Evolutionary conservation across 148 eudicot genomes (phyloP), one percentile per base, ranked within the genome.

Genomic region (Cornus florida): DNA sequence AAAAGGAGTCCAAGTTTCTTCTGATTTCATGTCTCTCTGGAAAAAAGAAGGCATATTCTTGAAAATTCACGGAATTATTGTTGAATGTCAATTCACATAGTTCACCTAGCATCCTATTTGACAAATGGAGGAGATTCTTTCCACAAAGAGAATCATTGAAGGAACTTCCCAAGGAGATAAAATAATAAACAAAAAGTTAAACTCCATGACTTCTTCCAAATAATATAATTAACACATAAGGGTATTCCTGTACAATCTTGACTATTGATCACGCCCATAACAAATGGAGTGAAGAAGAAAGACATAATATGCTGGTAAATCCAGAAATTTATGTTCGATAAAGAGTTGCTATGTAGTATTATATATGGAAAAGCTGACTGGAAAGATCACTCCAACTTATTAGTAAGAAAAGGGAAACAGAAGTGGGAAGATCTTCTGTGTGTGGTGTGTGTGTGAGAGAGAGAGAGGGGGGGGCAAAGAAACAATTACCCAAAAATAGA

Each of bases 1-100:
- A 48, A 48, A 48, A 48, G 7, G 12, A 48, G 53, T 48, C 53
- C 53, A 48, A 48, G 10, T 48, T 48, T 48, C 10, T 48, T 3
- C 10, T 48, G 0, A 28, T 48, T 48, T 1, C 12, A 28, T 28
- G 28, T 48, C 53, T 48, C 53, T 35, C 53, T 48, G 10, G 16
- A 3, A 59, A 74, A 33, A 59, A 35, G 32, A 7, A 7, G 28
- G 76, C 76, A 32, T 73, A 53, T n/a, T 70, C 75, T 73, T 33
- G 22, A 57, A 57, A 57, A 11, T 1, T 2, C 19, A 57, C 14
- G 5, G 20, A 57, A 12, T 57, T 57, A 57, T 12, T 57, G 64
- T 57, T 48, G 53, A 48, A 57, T 57, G 11, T 5, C 20, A 57
- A 57, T 17, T 57, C 64, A 57, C 19, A 12, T 57, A 57, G 64